These are phyloP conservation scores for Cochlearia excelsa DNA, from an alignment of 345 rosid genomes.

Conservation along the genomic window DNA sequence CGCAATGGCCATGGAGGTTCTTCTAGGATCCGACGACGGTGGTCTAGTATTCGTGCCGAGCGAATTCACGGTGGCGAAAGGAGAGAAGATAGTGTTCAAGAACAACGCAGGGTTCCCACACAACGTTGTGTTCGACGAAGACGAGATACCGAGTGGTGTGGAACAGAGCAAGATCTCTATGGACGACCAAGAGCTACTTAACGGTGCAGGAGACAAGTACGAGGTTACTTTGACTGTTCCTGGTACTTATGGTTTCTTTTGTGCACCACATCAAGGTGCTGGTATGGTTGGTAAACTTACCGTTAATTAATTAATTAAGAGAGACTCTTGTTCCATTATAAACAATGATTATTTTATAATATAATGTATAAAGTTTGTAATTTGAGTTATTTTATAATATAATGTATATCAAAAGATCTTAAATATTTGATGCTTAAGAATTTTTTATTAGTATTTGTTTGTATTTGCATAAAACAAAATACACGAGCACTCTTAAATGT, in stretches of 20 bases:
- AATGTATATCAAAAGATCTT: too few species aligned
- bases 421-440: too few species aligned
- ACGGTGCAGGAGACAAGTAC: constrained; percentile 66
- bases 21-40: constrained; percentile 71
- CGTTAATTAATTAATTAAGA: constrained; percentile 43
- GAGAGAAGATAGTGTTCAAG: constrained; percentile 88
- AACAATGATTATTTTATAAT: too few species aligned
- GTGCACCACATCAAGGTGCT: constrained; percentile 90
- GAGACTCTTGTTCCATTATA: too few species aligned
- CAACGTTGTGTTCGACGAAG: constrained; percentile 84
- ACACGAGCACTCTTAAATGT: too few species aligned
- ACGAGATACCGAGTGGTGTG: constrained; percentile 79
- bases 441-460: too few species aligned
- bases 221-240: constrained; percentile 64
- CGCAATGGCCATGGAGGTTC: constrained; percentile 70
- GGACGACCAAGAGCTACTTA: constrained; percentile 63
- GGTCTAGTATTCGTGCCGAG: constrained; percentile 62
- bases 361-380: too few species aligned
- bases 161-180: constrained; percentile 77
- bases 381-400: too few species aligned
- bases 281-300: constrained; percentile 89
- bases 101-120: constrained; percentile 94
- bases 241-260: constrained; percentile 74
- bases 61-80: constrained; percentile 50
- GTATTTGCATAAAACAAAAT: too few species aligned